Base-by-base conservation (phyloP, 2,329 filamentous ascomycete species). In the Pyricularia pennisetigena region DNA sequence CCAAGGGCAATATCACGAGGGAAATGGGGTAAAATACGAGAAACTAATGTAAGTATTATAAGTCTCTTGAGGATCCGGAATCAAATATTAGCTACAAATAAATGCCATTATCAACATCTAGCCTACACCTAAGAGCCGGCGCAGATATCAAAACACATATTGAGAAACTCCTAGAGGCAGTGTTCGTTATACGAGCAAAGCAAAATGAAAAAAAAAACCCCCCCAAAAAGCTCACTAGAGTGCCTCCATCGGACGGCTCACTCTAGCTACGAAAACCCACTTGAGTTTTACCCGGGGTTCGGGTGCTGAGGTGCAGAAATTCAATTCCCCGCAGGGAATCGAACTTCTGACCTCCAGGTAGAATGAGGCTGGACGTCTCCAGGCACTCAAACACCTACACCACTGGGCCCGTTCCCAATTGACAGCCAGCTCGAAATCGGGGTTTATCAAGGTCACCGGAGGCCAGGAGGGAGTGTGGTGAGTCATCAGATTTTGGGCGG, bases 241-340 rank as follows among this genome's bases (percentile, higher is more conserved):
- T 61, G 57, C 57, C 57, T 61, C 57, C 57, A 61, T 61, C 57
- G 57, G 57, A 61, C 57, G 57, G 57, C 57, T 61, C 57, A 61
- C 57, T 28, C n/a, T 28, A 61, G 57, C 57, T 61, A 61, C 57
- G 57, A 61, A 61, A 61, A 61, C 23, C 57, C 57, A 61, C 57
- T 61, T 61, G 57, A 28, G n/a, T 61, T 61, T 61, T 61, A 61
- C 57, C 57, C 57, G 57, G 57, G 4, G 57, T 61, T 61, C n/a
- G 57, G 57, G 57, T 61, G 57, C 57, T 61, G 57, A 61, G 57
- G 57, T 61, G n/a, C 57, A 61, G 23, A 61, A 61, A 16, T 24
- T 24, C 57, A 28, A 61, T 61, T 61, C 57, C 57, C 57, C 57
- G 41, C 14, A 8, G 23, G 57, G 57, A 61, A 61, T 61, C 57